Percentiles rank a stretch among this genome's conserved stretches.
Conservation (phyloP, 805 yeast species). For the Candida ipomoeae region DNA sequence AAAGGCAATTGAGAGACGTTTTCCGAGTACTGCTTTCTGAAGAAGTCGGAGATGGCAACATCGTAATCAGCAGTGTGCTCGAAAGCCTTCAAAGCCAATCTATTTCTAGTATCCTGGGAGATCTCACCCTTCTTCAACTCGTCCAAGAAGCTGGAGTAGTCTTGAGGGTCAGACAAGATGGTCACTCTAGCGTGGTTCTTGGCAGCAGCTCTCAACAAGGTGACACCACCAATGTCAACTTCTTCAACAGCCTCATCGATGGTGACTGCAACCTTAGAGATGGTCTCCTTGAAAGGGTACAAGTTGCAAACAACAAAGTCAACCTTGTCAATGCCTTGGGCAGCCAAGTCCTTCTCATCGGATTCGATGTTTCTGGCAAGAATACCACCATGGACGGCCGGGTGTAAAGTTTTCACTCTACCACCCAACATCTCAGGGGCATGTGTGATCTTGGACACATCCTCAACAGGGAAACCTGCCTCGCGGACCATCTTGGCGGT, state of each 20-base stretch:
- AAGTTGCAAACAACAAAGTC: constrained; percentile 96
- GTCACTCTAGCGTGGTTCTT: constrained; percentile 97
- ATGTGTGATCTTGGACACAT: constrained; percentile 89
- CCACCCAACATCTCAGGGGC: constrained; percentile 99
- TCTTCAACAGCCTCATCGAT: constrained; percentile 98
- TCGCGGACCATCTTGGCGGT: constrained; percentile 92
- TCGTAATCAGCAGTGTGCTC: constrained; percentile 99
- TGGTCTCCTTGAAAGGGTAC: constrained; percentile 97
- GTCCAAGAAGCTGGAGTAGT: constrained; percentile 80
- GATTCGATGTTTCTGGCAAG: constrained; percentile 88
- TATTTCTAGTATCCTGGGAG: constrained; percentile 69
- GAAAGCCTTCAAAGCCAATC: constrained; percentile 90
- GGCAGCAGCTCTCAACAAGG: constrained; percentile 96
- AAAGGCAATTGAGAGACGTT: constrained; percentile 84
- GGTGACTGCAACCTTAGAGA: constrained; percentile 91
- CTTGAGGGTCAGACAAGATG: constrained; percentile 89
- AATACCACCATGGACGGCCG: constrained; percentile 98
- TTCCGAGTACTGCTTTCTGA: constrained; percentile 95
- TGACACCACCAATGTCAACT: constrained; percentile 96
- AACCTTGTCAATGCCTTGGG: constrained; percentile 91
- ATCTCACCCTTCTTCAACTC: constrained; percentile 76
- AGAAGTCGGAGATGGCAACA: constrained; percentile 90
- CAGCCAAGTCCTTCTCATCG: constrained; percentile 83
- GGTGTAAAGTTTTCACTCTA: constrained; percentile 96
- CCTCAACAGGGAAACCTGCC: constrained; percentile 97